Evolutionary conservation across 2,329 filamentous ascomycete genomes (phyloP), one percentile per base, ranked within the genome.

Genomic region (Ophiostoma novo-ulmi): DNA sequence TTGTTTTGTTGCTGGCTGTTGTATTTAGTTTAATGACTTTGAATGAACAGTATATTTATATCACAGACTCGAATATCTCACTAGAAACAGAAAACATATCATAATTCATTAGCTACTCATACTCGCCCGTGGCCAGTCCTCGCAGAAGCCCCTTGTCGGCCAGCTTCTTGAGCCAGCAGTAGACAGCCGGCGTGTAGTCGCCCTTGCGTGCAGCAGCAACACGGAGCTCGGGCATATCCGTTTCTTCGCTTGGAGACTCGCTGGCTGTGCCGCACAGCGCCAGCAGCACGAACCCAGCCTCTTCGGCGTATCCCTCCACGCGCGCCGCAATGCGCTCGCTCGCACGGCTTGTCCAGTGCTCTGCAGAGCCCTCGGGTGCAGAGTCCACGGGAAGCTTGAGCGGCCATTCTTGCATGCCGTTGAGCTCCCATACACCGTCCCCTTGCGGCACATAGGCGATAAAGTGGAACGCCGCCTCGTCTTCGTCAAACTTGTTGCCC

Each of bases 401-500:
- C 38, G 65, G 65, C 65, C 65, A 41, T 13, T 26, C 10, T 7
- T 63, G 44, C 68, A 99, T 84, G 20, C 95, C 95, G 80, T 99
- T 95, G 70, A 99, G 86, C 82, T 99, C 95, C 84, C 97, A 99
- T 70, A 99, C 85, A 5, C 83, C 88, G 73, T 89, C 89, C 77
- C 91, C 88, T 75, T 97, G 85, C 68, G 89, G 87, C 14, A 93
- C 94, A 81, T 99, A 99, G 35, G 94, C 95, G 76, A 99, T 93
- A 80, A 99, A 99, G 82, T 99, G 95, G 81, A 97, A 99, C 35
- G 94, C 92, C 76, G 98, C 95, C 76, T 97, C 93, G 70, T 72
- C 69, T 14, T 65, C 66, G 35, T 48, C 61, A 5, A 11, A 44
- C 38, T 66, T 70, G 20, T 41, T 68, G 10, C 52, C 52, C 35